Base-by-base conservation (phyloP, 2,329 filamentous ascomycete genomes). In the Camillea tinctor region DNA sequence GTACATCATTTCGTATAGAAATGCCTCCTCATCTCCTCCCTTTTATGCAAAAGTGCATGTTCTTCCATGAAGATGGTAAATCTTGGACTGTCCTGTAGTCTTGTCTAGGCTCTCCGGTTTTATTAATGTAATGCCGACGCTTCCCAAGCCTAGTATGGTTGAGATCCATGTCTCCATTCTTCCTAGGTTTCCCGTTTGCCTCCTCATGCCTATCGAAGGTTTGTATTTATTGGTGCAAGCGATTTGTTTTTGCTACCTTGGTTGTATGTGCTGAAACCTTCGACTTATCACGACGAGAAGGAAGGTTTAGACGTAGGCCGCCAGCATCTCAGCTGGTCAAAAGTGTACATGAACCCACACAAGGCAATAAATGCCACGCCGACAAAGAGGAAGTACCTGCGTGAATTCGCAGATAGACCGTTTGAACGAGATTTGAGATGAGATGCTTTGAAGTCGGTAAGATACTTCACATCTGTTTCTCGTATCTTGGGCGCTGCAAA, bases 401-500 rank as follows among this genome's bases (percentile, higher is more conserved):
- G 58, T 23, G 36, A 5, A n/a, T 44, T 44, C 36, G n/a, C n/a
- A 4, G 36, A 44, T 44, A 44, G 68, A 65, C 1, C 66, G 64
- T 20, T 60, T 50, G 61, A 40, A 1, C 7, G 2, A 30, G 26
- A 44, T 20, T 22, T 50, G 53, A 82, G 72, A 50, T 68, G 71
- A 7, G 74, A 64, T 9, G 79, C 64, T 56, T 82, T 68, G 63
- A 88, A 86, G 30, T 75, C 71, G 49, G 73, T 76, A 60, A 89
- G 82, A 69, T 88, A 89, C 19, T 81, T 76, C 52, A 88, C 67
- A 62, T 89, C 86, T 44, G 81, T 82, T 11, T 87, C 84, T 50
- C 86, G 83, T 17, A 80, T 73, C 72, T 89, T 89, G 20, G 83
- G 83, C 36, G 79, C 77, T 0, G 86, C 86, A 66, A 88, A 93